A percentile compares a stretch with the other conserved stretches of the same genome.
Evolutionary conservation across 2,329 filamentous ascomycete species (phyloP).

Genomic region (Clonostachys rhizophaga): DNA sequence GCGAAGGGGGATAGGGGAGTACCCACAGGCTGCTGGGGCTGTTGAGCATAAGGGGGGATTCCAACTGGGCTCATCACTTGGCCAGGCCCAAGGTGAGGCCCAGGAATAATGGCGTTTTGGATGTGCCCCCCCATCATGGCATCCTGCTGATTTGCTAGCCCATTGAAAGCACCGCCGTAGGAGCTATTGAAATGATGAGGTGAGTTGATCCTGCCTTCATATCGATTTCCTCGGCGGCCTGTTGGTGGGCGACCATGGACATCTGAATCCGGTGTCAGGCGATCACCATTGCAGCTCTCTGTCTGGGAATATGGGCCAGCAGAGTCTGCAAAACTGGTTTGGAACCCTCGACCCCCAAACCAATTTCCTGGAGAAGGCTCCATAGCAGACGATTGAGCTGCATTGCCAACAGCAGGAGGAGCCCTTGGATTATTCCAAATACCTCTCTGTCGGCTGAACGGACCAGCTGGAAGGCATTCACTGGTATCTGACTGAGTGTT

Average conservation of each 20-base stretch:
- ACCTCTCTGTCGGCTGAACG: slow-evolving; percentile 47
- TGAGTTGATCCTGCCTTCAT: slow-evolving; percentile 36
- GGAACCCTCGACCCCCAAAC: slow-evolving; percentile 34
- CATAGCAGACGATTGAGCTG: slow-evolving; percentile 25
- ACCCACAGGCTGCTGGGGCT: slow-evolving; percentile 48
- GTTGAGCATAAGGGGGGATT: slow-evolving; percentile 39
- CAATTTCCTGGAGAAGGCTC: slow-evolving; percentile 33
- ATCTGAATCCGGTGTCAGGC: slow-evolving; percentile 43
- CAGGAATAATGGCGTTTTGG: slow-evolving; percentile 3
- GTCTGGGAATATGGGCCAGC: slow-evolving; percentile 21
- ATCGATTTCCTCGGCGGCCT: slow-evolving; percentile 39
- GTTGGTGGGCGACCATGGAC: slow-evolving; percentile 33
- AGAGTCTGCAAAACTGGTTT: slow-evolving; percentile 33
- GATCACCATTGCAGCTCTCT: slow-evolving; percentile 39
- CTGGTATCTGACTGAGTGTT: slow-evolving; percentile 53
- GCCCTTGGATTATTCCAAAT: slow-evolving; percentile 51
- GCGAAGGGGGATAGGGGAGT: slow-evolving; percentile 70
- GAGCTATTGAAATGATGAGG: slow-evolving; percentile 23
- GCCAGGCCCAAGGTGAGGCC: no score
- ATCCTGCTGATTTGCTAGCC: slow-evolving; percentile 25
- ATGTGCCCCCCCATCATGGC: slow-evolving; percentile 23
- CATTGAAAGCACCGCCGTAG: slow-evolving; percentile 27
- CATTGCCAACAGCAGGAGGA: slow-evolving; percentile 7
- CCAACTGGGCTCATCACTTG: slow-evolving; percentile 29
- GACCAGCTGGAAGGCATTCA: slow-evolving; percentile 45